A percentile compares a stretch with the other conserved stretches of the same genome.
Evolutionary conservation across 805 yeast genomes (phyloP).

Genomic region (Schwanniomyces polymorphus): DNA sequence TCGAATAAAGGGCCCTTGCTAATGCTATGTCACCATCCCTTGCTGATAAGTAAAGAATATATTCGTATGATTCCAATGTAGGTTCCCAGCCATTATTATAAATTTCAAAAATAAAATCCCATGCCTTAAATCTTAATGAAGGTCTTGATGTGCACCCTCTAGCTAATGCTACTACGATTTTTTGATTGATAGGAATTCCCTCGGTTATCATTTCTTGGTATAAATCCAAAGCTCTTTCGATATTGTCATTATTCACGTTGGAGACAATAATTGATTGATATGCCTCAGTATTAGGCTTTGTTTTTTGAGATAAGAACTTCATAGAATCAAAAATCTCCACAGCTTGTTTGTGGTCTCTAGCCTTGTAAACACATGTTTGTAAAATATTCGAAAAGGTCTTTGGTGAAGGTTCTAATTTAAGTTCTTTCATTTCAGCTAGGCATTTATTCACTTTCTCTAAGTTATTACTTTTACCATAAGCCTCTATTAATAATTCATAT

Average conservation of each 20-base stretch:
- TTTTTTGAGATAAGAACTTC: slow-evolving; percentile 69
- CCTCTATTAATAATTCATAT: slow-evolving; percentile 45
- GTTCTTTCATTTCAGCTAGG: slow-evolving; percentile 35
- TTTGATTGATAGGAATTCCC: slow-evolving; percentile 28
- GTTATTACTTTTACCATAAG: slow-evolving; percentile 42
- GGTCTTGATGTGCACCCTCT: slow-evolving; percentile 62
- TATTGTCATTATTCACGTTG: slow-evolving; percentile 58
- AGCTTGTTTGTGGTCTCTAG: slow-evolving; percentile 58
- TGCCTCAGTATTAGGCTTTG: slow-evolving; percentile 66
- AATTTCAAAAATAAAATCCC: slow-evolving; percentile 75
- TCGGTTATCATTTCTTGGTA: slow-evolving; percentile 62
- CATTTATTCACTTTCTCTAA: slow-evolving; percentile 38
- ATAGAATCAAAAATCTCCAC: slow-evolving; percentile 75
- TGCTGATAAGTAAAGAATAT: slow-evolving; percentile 76
- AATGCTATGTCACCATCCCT: slow-evolving; percentile 75
- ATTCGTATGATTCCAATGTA: slow-evolving; percentile 53
- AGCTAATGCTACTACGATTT: slow-evolving; percentile 55
- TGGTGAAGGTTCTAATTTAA: slow-evolving; percentile 41
- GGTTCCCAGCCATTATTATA: slow-evolving; percentile 46
- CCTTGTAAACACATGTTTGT: slow-evolving; percentile 57
- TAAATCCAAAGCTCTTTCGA: slow-evolving; percentile 75
- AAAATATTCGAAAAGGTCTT: slow-evolving; percentile 56
- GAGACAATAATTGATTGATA: slow-evolving; percentile 73
- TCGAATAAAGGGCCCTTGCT: slow-evolving; percentile 64
- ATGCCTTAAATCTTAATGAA: slow-evolving; percentile 56